These are phyloP conservation scores for Talaromyces sp. DNA, from an alignment of 2,329 filamentous ascomycete species.

Conservation along the genomic window DNA sequence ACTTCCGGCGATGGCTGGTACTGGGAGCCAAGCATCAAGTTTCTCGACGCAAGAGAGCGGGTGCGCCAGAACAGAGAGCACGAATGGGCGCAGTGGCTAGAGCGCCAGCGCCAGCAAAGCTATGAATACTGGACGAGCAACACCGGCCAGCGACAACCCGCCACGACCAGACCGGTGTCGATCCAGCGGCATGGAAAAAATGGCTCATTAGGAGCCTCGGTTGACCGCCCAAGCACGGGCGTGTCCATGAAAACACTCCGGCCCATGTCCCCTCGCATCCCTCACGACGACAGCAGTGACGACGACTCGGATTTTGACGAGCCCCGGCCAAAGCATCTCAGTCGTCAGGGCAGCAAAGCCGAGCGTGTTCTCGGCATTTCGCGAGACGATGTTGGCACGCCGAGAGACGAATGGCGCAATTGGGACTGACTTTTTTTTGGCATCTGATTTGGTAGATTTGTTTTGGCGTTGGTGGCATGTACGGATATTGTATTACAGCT, in stretches of 20 bases:
- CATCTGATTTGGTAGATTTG: neutral
- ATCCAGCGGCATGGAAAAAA: slow-evolving; percentile 14
- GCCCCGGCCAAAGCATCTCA: neutral
- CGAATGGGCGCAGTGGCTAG: slow-evolving; percentile 24
- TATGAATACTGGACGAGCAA: slow-evolving; percentile 9
- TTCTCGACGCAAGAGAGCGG: slow-evolving; percentile 57
- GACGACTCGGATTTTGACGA: slow-evolving; percentile 21
- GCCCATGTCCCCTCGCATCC: slow-evolving; percentile 33
- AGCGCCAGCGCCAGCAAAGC: slow-evolving; percentile 31
- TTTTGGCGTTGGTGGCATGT: neutral
- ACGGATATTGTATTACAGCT: neutral
- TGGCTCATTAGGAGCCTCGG: neutral
- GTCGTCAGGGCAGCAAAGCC: slow-evolving; percentile 6
- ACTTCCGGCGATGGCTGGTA: slow-evolving; percentile 89
- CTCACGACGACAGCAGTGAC: slow-evolving; percentile 31
- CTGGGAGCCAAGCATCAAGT: slow-evolving; percentile 81
- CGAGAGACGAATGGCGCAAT: slow-evolving; percentile 34
- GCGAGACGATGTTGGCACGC: slow-evolving; percentile 10
- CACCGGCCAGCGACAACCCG: neutral
- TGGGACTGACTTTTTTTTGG: slow-evolving; percentile 25
- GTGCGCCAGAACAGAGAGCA: slow-evolving; percentile 26
- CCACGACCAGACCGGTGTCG: slow-evolving; percentile 10
- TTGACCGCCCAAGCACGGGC: slow-evolving; percentile 32
- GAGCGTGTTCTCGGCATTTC: slow-evolving; percentile 5
- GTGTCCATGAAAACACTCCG: slow-evolving; percentile 40